Percentiles rank a stretch among this genome's conserved stretches.
These are phyloP conservation scores for Hygrocybe punicea DNA, from an alignment of 768 basidiomycete species.

Conservation along the genomic window DNA sequence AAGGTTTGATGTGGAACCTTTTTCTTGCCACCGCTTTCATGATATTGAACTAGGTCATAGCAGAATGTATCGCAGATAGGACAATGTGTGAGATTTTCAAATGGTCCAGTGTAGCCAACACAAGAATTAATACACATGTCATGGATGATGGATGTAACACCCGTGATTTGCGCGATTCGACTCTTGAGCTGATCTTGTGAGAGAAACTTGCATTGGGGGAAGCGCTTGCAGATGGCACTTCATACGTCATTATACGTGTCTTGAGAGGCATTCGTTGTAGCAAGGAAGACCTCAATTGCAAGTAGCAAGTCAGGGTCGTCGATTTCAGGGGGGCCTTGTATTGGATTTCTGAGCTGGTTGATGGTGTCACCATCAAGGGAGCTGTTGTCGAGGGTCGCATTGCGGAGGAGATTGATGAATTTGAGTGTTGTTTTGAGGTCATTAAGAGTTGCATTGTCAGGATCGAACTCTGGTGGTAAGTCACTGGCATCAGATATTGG, in stretches of 20 bases:
- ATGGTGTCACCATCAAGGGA: not conserved
- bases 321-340: not conserved
- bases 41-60: slow-evolving; percentile 17
- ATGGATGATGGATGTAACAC: slow-evolving; percentile 28
- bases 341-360: not conserved
- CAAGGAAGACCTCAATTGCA: slow-evolving; percentile 33
- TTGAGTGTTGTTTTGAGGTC: not conserved
- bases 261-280: slow-evolving; percentile 28
- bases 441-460: not conserved
- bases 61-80: slow-evolving; percentile 23
- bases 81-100: slow-evolving; percentile 22
- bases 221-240: slow-evolving; percentile 11
- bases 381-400: not conserved
- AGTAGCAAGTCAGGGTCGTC: slow-evolving; percentile 24
- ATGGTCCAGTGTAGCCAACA: slow-evolving; percentile 38
- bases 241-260: slow-evolving; percentile 26
- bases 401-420: not conserved
- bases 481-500: not conserved
- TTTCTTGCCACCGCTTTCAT: not conserved
- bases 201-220: slow-evolving; percentile 12
- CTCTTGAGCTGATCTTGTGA: slow-evolving; percentile 8
- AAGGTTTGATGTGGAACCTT: slow-evolving; percentile 27
- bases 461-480: not conserved
- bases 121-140: slow-evolving; percentile 43
- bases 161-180: slow-evolving; percentile 22